phyloP scores from a whole-genome alignment of 768 basidiomycete species.

The Termitomyces eurrhizus region DNA sequence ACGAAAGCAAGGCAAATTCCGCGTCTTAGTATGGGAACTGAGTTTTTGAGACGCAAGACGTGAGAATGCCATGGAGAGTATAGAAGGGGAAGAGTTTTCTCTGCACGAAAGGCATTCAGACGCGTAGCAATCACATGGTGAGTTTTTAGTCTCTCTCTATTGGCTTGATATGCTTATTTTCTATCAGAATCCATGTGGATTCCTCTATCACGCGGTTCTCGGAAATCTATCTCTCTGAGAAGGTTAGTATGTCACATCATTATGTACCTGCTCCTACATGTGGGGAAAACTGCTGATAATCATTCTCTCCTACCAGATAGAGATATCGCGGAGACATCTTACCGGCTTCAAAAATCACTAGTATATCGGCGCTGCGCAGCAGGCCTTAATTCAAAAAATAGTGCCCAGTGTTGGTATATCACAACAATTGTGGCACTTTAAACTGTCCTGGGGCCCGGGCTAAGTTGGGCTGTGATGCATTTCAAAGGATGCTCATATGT shows the following conservation, averaged over 20 bases:
- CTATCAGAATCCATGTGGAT: slow-evolving; percentile 26
- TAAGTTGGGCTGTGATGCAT: neutral
- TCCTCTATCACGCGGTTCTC: slow-evolving; percentile 25
- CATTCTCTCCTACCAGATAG: neutral
- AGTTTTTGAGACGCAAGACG: slow-evolving; percentile 23
- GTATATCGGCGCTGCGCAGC: neutral
- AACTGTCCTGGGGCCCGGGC: too few relatives aligned
- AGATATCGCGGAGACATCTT: neutral
- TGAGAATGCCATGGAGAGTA: slow-evolving; percentile 25
- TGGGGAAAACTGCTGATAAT: neutral
- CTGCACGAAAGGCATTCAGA: slow-evolving; percentile 20
- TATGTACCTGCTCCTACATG: neutral
- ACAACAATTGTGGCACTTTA: neutral
- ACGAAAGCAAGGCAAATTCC: slow-evolving; percentile 23
- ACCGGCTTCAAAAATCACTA: neutral
- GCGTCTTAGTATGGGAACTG: slow-evolving; percentile 27
- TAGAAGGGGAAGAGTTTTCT: slow-evolving; percentile 27
- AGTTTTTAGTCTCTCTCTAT: slow-evolving; percentile 5
- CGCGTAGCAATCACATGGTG: slow-evolving; percentile 26
- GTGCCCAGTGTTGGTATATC: neutral
- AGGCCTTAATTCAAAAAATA: neutral
- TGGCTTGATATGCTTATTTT: neutral
- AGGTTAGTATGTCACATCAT: neutral
- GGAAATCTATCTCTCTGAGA: neutral
- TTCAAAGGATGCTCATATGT: neutral